These are phyloP conservation scores for Aegle marmelos DNA, from an alignment of 345 rosid species.

Conservation along the genomic window DNA sequence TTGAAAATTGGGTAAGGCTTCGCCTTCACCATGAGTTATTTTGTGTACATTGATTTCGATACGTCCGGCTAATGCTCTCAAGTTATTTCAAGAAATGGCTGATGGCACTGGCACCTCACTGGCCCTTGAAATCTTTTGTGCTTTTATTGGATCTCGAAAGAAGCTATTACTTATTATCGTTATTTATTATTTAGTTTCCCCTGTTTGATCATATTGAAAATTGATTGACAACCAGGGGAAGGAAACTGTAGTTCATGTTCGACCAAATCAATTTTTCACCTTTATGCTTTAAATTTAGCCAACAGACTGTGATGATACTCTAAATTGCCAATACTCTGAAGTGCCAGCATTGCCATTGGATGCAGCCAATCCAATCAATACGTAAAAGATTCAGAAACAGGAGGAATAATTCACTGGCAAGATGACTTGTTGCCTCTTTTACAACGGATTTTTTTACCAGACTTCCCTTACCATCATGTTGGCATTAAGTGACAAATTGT, in stretches of 20 bases:
- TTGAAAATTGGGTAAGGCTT: not conserved
- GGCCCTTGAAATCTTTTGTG: not conserved
- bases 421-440: not conserved
- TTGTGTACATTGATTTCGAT: not conserved
- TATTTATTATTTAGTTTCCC: not conserved
- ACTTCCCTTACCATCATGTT: not conserved
- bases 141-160: not conserved
- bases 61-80: not conserved
- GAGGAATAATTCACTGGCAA: not conserved
- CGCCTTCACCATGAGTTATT: not conserved
- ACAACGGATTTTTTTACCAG: not conserved
- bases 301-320: not conserved
- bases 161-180: not conserved
- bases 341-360: no score
- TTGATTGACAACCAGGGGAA: not conserved
- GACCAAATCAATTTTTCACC: not conserved
- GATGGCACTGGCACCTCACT: not conserved
- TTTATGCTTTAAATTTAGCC: not conserved
- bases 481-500: conserved; percentile 13
- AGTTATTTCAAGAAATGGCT: not conserved
- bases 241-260: not conserved
- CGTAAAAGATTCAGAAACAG: not conserved
- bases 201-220: not conserved
- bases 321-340: no score
- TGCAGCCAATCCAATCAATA: not conserved